Evolutionary conservation across 1,284 basidiomycete species (phyloP).

Genomic region (Chalciporus sp.): DNA sequence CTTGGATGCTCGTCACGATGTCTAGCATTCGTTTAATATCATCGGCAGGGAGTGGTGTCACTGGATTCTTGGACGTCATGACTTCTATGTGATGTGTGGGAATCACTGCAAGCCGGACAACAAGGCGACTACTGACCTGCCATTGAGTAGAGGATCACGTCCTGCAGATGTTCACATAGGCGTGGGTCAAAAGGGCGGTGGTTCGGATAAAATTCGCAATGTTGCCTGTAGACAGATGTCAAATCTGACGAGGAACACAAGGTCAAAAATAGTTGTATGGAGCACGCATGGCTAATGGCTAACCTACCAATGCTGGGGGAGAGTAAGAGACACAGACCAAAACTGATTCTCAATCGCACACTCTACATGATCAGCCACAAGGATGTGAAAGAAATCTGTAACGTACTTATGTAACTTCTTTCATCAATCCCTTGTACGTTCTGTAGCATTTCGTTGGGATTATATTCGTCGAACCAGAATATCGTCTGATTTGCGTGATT

Average conservation of each 20-base stretch:
- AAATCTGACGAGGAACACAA: background rate
- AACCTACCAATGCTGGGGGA: background rate
- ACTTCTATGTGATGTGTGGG: background rate
- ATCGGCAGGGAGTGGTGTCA: background rate
- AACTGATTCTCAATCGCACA: constrained; percentile 13
- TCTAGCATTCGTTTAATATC: background rate
- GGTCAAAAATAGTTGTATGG: background rate
- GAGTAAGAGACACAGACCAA: background rate
- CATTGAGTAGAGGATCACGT: background rate
- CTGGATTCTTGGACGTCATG: background rate
- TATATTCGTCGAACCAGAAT: constrained; percentile 13
- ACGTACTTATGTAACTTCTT: constrained; percentile 11
- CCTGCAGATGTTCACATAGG: background rate
- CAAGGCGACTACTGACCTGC: background rate
- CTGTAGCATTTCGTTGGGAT: constrained; percentile 1
- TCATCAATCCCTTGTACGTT: constrained; percentile 8
- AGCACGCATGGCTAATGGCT: background rate
- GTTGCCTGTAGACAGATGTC: background rate
- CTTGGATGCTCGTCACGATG: background rate
- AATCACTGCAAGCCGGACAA: background rate
- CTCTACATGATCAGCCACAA: background rate
- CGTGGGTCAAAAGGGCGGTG: background rate
- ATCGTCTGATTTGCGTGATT: constrained; percentile 9
- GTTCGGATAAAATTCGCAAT: background rate
- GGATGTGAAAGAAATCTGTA: background rate